Evolutionary conservation across 768 basidiomycete species (phyloP).

Genomic region (Saitozyma sp.): DNA sequence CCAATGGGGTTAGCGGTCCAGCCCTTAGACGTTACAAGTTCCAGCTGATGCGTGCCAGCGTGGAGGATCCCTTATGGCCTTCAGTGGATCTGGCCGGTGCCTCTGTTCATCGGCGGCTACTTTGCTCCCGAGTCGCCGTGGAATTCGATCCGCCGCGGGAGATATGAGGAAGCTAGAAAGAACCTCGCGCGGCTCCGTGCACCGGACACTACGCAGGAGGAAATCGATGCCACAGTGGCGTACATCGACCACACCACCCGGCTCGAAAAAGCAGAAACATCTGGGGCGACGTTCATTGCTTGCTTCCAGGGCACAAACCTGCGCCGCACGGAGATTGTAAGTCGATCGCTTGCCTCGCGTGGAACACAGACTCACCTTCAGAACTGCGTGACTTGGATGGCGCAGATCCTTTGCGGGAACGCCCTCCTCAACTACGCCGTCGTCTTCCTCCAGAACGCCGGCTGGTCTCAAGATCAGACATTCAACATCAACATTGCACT

Average conservation of each 20-base stretch:
- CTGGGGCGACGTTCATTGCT: conserved; percentile 24
- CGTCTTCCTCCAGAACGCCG: conserved; percentile 26
- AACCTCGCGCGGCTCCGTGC: conserved; percentile 21
- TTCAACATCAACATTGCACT: conserved; percentile 30
- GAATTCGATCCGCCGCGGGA: conserved; percentile 36
- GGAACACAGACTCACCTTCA: not conserved
- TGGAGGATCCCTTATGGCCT: conserved; percentile 18
- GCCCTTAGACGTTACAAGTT: not conserved
- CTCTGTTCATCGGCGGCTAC: conserved; percentile 26
- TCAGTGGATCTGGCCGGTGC: conserved; percentile 35
- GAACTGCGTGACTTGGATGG: conserved; percentile 35
- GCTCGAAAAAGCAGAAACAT: conserved; percentile 26
- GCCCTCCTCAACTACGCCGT: conserved; percentile 27
- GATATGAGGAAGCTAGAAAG: conserved; percentile 21
- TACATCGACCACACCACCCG: conserved; percentile 38
- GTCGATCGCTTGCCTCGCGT: not conserved
- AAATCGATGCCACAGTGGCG: conserved; percentile 36
- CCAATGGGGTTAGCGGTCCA: too few species aligned
- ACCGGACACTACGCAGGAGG: conserved; percentile 23
- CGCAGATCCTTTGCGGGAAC: conserved; percentile 40
- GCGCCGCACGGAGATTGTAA: conserved; percentile 44
- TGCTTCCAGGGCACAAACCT: conserved; percentile 43
- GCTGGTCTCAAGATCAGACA: conserved; percentile 19
- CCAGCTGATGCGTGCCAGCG: not conserved
- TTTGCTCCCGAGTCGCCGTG: conserved; percentile 43